Conservation (phyloP, 805 yeast genomes). For the Metschnikowia continentalis region DNA sequence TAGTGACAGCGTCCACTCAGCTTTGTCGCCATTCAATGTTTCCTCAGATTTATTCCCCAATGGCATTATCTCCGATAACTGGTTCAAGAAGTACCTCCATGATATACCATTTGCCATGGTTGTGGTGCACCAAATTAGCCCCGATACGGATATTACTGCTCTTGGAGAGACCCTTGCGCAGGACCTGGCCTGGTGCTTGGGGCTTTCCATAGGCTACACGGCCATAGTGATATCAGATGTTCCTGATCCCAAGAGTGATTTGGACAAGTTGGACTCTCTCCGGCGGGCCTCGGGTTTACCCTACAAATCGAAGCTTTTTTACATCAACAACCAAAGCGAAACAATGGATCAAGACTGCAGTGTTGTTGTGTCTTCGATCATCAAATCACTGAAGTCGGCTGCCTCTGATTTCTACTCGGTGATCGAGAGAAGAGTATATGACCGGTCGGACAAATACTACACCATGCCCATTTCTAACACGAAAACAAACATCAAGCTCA, state of each 20-base stretch:
- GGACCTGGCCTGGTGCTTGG: not conserved
- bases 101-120: constrained; percentile 33
- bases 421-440: constrained; percentile 31
- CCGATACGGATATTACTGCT: constrained; percentile 9
- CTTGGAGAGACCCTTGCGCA: constrained; percentile 17
- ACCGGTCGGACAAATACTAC: constrained; percentile 35
- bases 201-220: constrained; percentile 17
- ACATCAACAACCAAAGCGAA: constrained; percentile 5
- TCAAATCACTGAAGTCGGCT: constrained; percentile 26
- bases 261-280: constrained; percentile 22
- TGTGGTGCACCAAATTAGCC: constrained; percentile 13
- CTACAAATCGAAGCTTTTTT: constrained; percentile 27
- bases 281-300: constrained; percentile 30
- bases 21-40: constrained; percentile 34
- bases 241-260: constrained; percentile 14
- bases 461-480: constrained; percentile 25
- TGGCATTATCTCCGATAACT: constrained; percentile 26
- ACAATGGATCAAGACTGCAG: constrained; percentile 27
- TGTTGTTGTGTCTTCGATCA: constrained; percentile 26
- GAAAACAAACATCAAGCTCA: constrained; percentile 27
- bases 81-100: constrained; percentile 34
- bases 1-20: constrained; percentile 22
- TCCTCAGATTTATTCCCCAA: constrained; percentile 26
- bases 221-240: constrained; percentile 22
- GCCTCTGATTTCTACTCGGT: constrained; percentile 33